Conservation (phyloP, 371 early-diverging fungal species). For the Mucor lusitanicus region DNA sequence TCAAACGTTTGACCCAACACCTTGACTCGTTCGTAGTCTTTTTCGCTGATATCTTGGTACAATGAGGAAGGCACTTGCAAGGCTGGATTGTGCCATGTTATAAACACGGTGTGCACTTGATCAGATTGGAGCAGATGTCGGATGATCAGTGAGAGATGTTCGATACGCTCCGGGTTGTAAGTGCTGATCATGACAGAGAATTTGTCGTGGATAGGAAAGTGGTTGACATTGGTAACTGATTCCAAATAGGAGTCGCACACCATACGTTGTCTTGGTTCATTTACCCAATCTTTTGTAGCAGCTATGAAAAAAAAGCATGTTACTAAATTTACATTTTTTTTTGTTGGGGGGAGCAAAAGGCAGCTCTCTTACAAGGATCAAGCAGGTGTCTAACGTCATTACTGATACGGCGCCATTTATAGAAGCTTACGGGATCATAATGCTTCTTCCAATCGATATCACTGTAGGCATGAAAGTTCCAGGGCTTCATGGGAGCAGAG, state of each 20-base stretch:
- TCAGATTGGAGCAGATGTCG: slow-evolving; percentile 32
- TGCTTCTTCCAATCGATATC: slow-evolving; percentile 30
- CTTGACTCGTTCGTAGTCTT: slow-evolving; percentile 22
- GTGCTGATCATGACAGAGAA: slow-evolving; percentile 53
- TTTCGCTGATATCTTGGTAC: slow-evolving; percentile 4
- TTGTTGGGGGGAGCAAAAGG: neutral
- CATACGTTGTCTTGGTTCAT: slow-evolving; percentile 13
- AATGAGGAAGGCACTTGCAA: slow-evolving; percentile 28
- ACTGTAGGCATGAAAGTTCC: slow-evolving; percentile 32
- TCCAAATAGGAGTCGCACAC: slow-evolving; percentile 17
- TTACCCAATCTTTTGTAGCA: slow-evolving; percentile 13
- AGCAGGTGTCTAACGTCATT: slow-evolving; percentile 15
- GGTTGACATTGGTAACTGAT: neutral
- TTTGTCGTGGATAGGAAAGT: slow-evolving; percentile 27
- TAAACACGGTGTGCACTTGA: slow-evolving; percentile 36
- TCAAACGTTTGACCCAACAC: slow-evolving; percentile 39
- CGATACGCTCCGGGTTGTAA: slow-evolving; percentile 50
- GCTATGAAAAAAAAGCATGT: neutral
- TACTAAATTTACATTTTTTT: neutral
- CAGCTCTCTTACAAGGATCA: slow-evolving; percentile 4
- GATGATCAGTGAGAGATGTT: slow-evolving; percentile 36
- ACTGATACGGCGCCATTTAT: slow-evolving; percentile 29
- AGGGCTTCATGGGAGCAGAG: slow-evolving; percentile 34
- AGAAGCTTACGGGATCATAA: slow-evolving; percentile 31
- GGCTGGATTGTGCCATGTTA: slow-evolving; percentile 55